A percentile compares a stretch with the other conserved stretches of the same genome.
These are phyloP conservation scores for Penicillium sp. DNA, from an alignment of 2,329 filamentous ascomycete genomes.

Conservation along the genomic window DNA sequence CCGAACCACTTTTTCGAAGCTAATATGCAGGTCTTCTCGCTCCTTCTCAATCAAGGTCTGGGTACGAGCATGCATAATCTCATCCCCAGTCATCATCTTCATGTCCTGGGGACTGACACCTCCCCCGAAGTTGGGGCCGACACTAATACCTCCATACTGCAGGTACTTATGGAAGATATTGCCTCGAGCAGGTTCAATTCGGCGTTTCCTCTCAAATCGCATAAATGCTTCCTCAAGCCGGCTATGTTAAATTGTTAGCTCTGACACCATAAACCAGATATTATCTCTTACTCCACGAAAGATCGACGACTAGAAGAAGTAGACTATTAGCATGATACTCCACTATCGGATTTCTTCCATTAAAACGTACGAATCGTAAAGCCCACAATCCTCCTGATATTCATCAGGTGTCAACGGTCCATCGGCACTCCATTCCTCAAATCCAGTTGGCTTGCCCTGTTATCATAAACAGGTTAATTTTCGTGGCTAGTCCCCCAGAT, in stretches of 20 bases:
- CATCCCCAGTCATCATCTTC: conserved; percentile 60
- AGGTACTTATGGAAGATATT: conserved; percentile 78
- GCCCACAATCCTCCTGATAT: conserved; percentile 62
- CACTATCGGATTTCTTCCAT: not conserved
- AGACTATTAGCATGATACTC: not conserved
- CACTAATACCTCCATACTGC: conserved; percentile 76
- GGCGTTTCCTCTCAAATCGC: conserved; percentile 75
- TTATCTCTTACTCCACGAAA: conserved; percentile 57
- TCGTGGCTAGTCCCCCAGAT: not conserved
- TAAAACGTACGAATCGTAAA: conserved; percentile 64
- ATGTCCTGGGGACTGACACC: conserved; percentile 64
- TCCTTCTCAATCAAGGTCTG: conserved; percentile 47
- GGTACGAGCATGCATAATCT: conserved; percentile 65
- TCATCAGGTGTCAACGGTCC: conserved; percentile 73
- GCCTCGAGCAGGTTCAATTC: conserved; percentile 63
- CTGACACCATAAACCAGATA: not conserved
- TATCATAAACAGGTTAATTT: not conserved
- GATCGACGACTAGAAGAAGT: conserved; percentile 34
- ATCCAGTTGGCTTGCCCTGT: conserved; percentile 60
- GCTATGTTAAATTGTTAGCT: conserved; percentile 42
- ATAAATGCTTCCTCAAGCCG: conserved; percentile 85
- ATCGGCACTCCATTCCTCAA: conserved; percentile 81
- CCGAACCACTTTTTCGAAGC: conserved; percentile 75
- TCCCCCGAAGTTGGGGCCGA: conserved; percentile 61
- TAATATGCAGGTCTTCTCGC: conserved; percentile 70